A percentile compares a stretch with the other conserved stretches of the same genome.
Evolutionary conservation across 1,284 basidiomycete species (phyloP).

Genomic region (Cutaneotrichosporon sp.): DNA sequence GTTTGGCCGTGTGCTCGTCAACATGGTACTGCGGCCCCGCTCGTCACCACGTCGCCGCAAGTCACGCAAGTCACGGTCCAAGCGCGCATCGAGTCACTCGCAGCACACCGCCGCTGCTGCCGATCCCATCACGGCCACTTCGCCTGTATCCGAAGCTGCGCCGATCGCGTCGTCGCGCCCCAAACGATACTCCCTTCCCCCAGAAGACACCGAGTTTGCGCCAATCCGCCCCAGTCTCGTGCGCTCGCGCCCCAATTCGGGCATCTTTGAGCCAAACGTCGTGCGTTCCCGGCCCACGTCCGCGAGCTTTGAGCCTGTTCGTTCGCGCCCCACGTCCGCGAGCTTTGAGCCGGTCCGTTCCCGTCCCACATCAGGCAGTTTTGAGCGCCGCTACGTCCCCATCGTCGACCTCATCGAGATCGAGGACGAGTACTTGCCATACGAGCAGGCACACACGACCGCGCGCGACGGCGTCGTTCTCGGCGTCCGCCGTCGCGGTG

Average conservation of each 20-base stretch:
- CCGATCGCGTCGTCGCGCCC: too few species aligned
- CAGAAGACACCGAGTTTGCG: too few species aligned
- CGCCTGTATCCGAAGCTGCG: too few species aligned
- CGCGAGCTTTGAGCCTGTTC: too few species aligned
- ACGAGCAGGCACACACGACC: conserved; percentile 7
- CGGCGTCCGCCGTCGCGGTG: conserved; percentile 22
- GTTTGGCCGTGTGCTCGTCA: conserved; percentile 26
- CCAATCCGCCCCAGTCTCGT: too few species aligned
- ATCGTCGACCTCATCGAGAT: conserved; percentile 16
- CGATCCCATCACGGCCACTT: too few species aligned
- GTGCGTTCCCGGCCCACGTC: too few species aligned
- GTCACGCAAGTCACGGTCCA: neutral
- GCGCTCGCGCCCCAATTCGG: too few species aligned
- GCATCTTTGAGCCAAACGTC: too few species aligned
- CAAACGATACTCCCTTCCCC: too few species aligned
- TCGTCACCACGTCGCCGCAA: conserved; percentile 6
- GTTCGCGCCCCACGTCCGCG: neutral
- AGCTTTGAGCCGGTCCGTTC: neutral
- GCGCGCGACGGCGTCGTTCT: conserved; percentile 24
- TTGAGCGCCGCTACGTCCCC: conserved; percentile 16
- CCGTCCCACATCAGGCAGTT: neutral
- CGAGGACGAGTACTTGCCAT: conserved; percentile 1
- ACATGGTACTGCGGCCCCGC: conserved; percentile 10
- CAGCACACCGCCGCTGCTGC: neutral
- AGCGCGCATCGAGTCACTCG: neutral